Evolutionary conservation across 83 land plant genomes (phyloP), one percentile per base, ranked within the genome.

Genomic region (Larix sibirica): DNA sequence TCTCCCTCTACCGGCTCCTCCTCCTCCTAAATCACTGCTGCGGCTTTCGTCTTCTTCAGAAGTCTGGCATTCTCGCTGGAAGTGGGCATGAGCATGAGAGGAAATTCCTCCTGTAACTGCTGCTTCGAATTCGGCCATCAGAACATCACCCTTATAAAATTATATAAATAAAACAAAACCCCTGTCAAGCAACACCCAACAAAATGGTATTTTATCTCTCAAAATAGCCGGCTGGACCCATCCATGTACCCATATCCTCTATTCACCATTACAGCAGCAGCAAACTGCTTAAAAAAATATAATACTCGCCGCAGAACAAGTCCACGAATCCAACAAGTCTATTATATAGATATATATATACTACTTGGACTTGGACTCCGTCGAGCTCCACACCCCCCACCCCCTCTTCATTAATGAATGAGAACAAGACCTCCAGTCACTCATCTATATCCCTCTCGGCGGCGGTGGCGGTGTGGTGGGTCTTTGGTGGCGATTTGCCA

Each of bases 21-120:
- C 21, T 4, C 36, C 71, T 12, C 69, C 82, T 44, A 80, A 23
- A 36, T 76, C 58, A 79, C 85, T 84, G 85, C 84, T 84, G 62
- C 75, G 65, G 87, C 82, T 81, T 36, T 83, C 85, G 28, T 82
- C 86, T 20, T 88, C 92, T 14, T 88, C 88, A 31, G 91, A 83
- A 59, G 87, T 84, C 47, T 81, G 86, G 80, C 79, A 79, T 67
- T 81, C 80, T 20, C 81, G 70, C 38, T 69, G n/a, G 33, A 36
- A 38, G 24, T 73, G 44, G 2, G 6, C 10, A 71, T 71, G 56
- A 20, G 47, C 10, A 71, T 71, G 56, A 20, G 47, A 42, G 17
- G 47, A 8, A 21, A 24, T 50, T 10, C 56, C 54, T 44, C 77
- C 70, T 26, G 13, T 50, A 50, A 10, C 26, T 10, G 13, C 36